Evolutionary conservation across 139 green algal species (phyloP), one percentile per base, ranked within the genome.

Genomic region (Chlorella vulgaris): DNA sequence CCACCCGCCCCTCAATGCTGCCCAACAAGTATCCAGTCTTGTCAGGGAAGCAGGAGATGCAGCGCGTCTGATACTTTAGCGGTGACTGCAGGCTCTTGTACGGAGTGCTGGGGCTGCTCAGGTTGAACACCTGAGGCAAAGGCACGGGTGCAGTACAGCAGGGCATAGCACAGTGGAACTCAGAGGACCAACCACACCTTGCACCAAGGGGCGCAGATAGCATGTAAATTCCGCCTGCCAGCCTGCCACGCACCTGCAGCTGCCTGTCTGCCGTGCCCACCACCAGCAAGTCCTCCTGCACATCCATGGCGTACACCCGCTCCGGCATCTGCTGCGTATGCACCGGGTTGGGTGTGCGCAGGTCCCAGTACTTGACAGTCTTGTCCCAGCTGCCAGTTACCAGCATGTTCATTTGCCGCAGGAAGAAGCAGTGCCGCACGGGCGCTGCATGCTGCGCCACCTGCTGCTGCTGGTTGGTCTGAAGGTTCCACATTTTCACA

Each of bases 31-130:
- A 99, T 42, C 96, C 96, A 8, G 84, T 91, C 68, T 92, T 93
- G 85, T 99, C 95, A 1, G 94, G 93, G 85, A 98, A 98, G 78
- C 82, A 90, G 3, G 93, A 74, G 19, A 92, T 86, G 74, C 93
- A 98, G 66, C 95, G 90, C 66, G 96, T 99, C 91, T 99, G 96
- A 87, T 93, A 99, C 82, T 99, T 99, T 4, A 99, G 91, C 29
- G 95, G 96, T 2, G 90, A 97, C 61, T 90, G 74, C 8, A 98
- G 65, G n/a, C 86, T 80, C 83, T 98, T 98, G 89, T 95, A 98
- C 22, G 89, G 81, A 36, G 81, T 53, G 65, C 91, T 69, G 18
- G 94, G 94, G 31, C 84, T 87, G 39, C 47, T 68, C 42, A 97
- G 82, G 84, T 97, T 94, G 87, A 89, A 95, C 18, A 97, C 86